Evolutionary conservation across 345 rosid species (phyloP), one percentile per base, ranked within the genome.

Genomic region (Erucastrum elatum): DNA sequence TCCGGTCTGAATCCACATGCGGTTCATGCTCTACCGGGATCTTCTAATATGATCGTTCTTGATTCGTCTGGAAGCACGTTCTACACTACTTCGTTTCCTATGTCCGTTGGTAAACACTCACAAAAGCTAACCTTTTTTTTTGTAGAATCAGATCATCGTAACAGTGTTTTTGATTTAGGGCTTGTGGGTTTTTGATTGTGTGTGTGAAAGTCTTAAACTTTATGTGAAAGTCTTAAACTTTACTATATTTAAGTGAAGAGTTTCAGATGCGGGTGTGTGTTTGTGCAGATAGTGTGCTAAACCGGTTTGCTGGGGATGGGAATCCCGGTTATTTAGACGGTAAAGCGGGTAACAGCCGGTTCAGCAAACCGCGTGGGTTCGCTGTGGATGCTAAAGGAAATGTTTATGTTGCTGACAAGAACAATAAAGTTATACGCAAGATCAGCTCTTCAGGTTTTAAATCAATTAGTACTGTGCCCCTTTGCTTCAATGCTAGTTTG

Each of bases 381-480:
- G 77, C 94, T 1, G 68, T 87, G 44, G 92, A 91, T 84, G 67
- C 76, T 30, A 85, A 80, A 82, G 97, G 94, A 29, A 89, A 91
- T 76, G 69, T 89, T 4, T 91, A 91, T 75, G 90, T 91, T 64
- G 90, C 92, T 74, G 97, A 91, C 80, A 80, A 37, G 79, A 67
- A 6, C 56, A 89, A 91, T 66, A 65, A 79, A 33, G 88, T 68
- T 31, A 90, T 91, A 29, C 87, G 91, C 76, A 89, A 89, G 84
- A 89, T 91, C 68, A 84, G 82, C 29, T 66, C 67, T 65, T 85
- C 88, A 74, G 94, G 94, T 91, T 35, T 44, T 49, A 1, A 29
- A 51, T 29, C 34, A 21, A 12, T 25, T 21, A 31, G 44, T 75
- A 49, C 17, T 55, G 70, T 16, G 59, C 4, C 3, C n/a, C 60